Conservation (phyloP, 306 rosid species). For the Cicer arietinum region DNA sequence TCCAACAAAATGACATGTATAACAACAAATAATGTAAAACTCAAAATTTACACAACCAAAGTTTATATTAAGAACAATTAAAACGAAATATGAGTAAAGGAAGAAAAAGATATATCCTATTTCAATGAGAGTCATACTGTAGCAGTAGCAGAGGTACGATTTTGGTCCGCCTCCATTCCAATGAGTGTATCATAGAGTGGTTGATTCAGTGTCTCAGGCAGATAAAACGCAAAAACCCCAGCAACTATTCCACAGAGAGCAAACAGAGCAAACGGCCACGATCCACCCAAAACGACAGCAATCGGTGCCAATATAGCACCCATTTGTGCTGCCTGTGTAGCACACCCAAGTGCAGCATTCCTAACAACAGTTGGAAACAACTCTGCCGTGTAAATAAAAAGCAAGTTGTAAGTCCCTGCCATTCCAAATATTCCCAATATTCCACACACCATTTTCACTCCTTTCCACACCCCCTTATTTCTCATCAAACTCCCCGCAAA, state of each 20-base stretch:
- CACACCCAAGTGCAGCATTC: constrained; percentile 80
- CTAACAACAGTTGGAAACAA: constrained; percentile 91
- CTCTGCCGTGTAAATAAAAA: constrained; percentile 82
- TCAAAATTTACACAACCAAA: not conserved
- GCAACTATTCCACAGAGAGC: constrained; percentile 64
- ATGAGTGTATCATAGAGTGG: constrained; percentile 81
- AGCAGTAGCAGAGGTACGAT: not conserved
- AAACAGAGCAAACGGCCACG: constrained; percentile 72
- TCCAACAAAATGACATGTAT: too few relatives aligned
- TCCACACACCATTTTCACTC: constrained; percentile 69
- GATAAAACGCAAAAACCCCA: constrained; percentile 68
- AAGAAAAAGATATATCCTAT: not conserved
- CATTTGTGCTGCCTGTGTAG: constrained; percentile 83
- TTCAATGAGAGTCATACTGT: not conserved
- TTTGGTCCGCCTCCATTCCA: constrained; percentile 56
- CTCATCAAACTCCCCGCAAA: constrained; percentile 57
- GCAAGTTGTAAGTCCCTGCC: constrained; percentile 88
- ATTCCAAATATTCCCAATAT: constrained; percentile 84
- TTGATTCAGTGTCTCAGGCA: constrained; percentile 82
- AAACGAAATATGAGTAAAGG: not conserved
- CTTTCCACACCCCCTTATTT: constrained; percentile 60
- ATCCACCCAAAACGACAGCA: constrained; percentile 81
- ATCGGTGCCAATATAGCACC: constrained; percentile 88
- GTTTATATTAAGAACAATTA: not conserved
- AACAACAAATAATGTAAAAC: not conserved